A percentile compares a stretch with the other conserved stretches of the same genome.
Evolutionary conservation across 1,284 basidiomycete species (phyloP).

Genomic region (Malassezia dermatis): DNA sequence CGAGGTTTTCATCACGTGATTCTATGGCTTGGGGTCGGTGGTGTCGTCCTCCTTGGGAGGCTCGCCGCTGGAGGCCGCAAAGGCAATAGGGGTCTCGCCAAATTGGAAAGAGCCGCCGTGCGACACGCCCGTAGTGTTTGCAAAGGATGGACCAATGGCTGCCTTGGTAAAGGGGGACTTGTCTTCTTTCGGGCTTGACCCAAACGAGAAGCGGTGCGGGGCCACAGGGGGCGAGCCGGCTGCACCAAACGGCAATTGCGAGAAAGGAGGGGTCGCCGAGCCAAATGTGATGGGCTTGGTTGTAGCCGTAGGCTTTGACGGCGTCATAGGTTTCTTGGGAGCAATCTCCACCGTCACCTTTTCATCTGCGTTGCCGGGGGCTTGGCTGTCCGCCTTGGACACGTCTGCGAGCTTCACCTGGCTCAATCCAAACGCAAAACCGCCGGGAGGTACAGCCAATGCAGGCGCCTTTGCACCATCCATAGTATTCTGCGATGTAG

Average conservation of each 20-base stretch:
- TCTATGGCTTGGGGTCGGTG: neutral
- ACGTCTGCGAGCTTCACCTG: neutral
- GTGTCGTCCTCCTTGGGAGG: neutral
- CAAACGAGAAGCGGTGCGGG: constrained; percentile 17
- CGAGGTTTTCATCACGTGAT: neutral
- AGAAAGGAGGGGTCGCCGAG: neutral
- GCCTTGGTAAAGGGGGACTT: constrained; percentile 10
- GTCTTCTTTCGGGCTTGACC: constrained; percentile 5
- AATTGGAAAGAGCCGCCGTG: constrained; percentile 13
- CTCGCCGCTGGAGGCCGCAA: neutral
- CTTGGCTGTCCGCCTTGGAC: neutral
- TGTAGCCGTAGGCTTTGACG: neutral
- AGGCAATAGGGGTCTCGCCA: constrained; percentile 10
- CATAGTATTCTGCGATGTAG: neutral
- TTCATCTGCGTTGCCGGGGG: neutral
- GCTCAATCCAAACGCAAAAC: constrained; percentile 14
- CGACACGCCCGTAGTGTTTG: constrained; percentile 11
- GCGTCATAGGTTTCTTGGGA: neutral
- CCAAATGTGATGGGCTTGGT: constrained; percentile 14
- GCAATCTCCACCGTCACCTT: neutral
- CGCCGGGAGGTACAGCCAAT: constrained; percentile 9
- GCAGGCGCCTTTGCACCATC: constrained; percentile 5
- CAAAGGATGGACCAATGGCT: constrained; percentile 14
- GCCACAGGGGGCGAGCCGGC: neutral
- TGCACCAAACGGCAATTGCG: neutral